phyloP scores from a whole-genome alignment of 169 alveolate species.

The Babesia ovis region DNA sequence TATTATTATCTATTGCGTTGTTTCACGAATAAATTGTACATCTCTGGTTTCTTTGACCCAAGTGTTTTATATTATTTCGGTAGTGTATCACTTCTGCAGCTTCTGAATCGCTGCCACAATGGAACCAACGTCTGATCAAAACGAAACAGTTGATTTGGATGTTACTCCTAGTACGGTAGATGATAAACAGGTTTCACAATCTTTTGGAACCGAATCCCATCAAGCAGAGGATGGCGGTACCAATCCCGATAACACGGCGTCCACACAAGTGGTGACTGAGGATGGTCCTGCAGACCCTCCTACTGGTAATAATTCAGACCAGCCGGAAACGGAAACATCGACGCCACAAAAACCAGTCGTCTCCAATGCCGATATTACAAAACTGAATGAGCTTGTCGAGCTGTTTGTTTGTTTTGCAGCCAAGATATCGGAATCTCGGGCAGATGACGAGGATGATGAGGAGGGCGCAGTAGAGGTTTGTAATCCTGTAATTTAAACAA shows the following conservation, averaged over 20 bases:
- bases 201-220: neutral
- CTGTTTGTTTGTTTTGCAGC: constrained; percentile 17
- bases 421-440: constrained; percentile 3
- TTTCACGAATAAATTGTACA: too few species aligned
- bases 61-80: too few species aligned
- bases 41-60: too few species aligned
- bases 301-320: constrained; percentile 5
- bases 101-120: constrained; percentile 3
- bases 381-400: constrained; percentile 14
- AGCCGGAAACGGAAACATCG: neutral
- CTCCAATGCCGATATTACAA: constrained; percentile 5
- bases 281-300: neutral
- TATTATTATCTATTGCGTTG: too few species aligned
- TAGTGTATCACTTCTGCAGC: too few species aligned
- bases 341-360: neutral
- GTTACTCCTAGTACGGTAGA: neutral
- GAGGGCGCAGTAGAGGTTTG: constrained; percentile 61
- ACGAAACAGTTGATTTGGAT: constrained; percentile 20
- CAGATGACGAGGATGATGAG: constrained; percentile 30
- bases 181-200: neutral
- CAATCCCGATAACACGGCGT: neutral
- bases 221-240: neutral
- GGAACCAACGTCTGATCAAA: neutral
- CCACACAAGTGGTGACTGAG: too few species aligned
- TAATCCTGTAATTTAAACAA: neutral